Base-by-base conservation (phyloP, 1,284 basidiomycete genomes). In the Puccinia coronata region DNA sequence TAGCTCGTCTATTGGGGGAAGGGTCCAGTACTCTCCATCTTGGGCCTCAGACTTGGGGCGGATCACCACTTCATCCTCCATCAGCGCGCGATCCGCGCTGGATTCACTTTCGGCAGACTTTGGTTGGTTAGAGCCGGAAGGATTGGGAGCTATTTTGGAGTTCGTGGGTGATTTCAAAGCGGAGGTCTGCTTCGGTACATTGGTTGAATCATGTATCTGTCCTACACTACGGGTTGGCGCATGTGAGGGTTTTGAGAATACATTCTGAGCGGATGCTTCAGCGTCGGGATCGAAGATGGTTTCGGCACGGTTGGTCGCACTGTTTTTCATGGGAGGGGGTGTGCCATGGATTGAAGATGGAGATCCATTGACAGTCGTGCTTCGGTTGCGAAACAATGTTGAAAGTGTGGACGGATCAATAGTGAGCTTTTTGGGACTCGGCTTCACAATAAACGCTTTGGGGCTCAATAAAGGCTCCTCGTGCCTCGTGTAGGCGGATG, bases 21-120 rank as follows among this genome's bases (percentile, higher is more conserved):
- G 91, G 82, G 92, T 91, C 89, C 91, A 97, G 87, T 98, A 98
- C 83, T 96, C 93, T 55, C 95, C 95, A 83, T 93, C 91, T 84
- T 92, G 90, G 23, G 79, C 79, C 31, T 74, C 59, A 47, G 57
- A 72, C 63, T 69, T 73, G 2, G 79, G 59, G 25, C 69, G 71
- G 43, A 74, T 61, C n/a, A 80, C 78, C 47, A 80, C 69, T 28
- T 67, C 67, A 73, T 80, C 78, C 28, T 71, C 78, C 78, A 72
- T 71, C 6, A 67, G 36, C 25, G 43, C 63, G 14, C 59, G 61
- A 63, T 55, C 41, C 23, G 39, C 25, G 63, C 55, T 49, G 34
- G 28, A 18, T n/a, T 55, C 49, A 43, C 55, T 55, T 2, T 75
- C 59, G n/a, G 73, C 12, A 4, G 34, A 25, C 23, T 34, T 31